Percentiles rank a stretch among this genome's conserved stretches.
These are phyloP conservation scores for Aspergillus affinis DNA, from an alignment of 495 filamentous ascomycete species.

Conservation along the genomic window DNA sequence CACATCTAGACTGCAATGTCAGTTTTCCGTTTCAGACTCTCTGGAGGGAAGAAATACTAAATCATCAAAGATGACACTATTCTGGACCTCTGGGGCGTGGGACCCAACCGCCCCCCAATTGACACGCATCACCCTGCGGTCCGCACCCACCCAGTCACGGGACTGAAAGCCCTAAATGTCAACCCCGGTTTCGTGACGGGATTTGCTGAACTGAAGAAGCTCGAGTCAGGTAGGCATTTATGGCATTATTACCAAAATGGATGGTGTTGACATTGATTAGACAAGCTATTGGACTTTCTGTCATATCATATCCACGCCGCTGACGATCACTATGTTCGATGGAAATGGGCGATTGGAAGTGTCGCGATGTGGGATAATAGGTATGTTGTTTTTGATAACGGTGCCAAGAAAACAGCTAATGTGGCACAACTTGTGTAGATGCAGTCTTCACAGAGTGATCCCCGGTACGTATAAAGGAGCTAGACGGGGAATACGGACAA, in stretches of 20 bases:
- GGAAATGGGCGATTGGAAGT: slow-evolving; percentile 56
- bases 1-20: slow-evolving; percentile 47
- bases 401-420: too few species aligned
- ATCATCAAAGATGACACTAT: slow-evolving; percentile 25
- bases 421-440: too few species aligned
- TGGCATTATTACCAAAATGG: not conserved
- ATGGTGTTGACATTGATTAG: slow-evolving; percentile 10
- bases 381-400: too few species aligned
- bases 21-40: not conserved
- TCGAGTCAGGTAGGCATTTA: slow-evolving; percentile 34
- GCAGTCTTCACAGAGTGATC: slow-evolving; percentile 50
- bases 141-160: slow-evolving; percentile 54
- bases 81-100: slow-evolving; percentile 48
- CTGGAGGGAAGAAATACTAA: not conserved
- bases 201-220: slow-evolving; percentile 54
- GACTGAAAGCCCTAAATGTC: slow-evolving; percentile 50
- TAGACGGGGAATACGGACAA: slow-evolving; percentile 50
- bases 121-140: slow-evolving; percentile 56
- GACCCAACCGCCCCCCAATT: slow-evolving; percentile 49
- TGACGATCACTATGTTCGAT: slow-evolving; percentile 53
- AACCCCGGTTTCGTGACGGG: slow-evolving; percentile 52
- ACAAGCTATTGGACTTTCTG: slow-evolving; percentile 52
- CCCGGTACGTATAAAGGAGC: slow-evolving; percentile 49
- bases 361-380: slow-evolving; percentile 59
- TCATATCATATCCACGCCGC: slow-evolving; percentile 52